Percentiles rank a stretch among this genome's conserved stretches.
These are phyloP conservation scores for Oenanthe sinensis DNA, from an alignment of 129 eudicot genomes.

Conservation along the genomic window DNA sequence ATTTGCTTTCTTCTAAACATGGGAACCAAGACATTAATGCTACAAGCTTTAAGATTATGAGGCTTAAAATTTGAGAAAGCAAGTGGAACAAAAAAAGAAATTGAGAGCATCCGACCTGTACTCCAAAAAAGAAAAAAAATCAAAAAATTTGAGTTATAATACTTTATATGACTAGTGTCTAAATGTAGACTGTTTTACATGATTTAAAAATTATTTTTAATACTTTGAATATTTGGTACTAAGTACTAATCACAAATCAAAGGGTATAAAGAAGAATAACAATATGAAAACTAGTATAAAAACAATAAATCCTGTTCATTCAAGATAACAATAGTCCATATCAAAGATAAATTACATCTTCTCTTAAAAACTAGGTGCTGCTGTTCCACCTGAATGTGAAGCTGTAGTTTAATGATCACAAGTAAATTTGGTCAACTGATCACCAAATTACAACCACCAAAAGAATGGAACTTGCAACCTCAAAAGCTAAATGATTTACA, in stretches of 20 bases:
- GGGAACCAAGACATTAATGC: background rate
- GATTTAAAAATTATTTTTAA: no score
- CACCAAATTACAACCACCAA: conserved; percentile 49
- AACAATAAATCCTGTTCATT: background rate
- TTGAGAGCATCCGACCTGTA: no score
- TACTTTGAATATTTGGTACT: background rate
- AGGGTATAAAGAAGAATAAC: background rate
- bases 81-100: no score
- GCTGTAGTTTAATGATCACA: conserved; percentile 50
- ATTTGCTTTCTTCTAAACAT: background rate
- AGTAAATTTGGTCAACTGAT: conserved; percentile 34
- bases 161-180: background rate
- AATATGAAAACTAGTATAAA: background rate
- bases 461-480: conserved; percentile 22
- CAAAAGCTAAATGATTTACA: conserved; percentile 50
- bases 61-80: background rate
- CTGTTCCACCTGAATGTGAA: conserved; percentile 21
- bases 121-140: no score
- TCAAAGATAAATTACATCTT: conserved; percentile 11
- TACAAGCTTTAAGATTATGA: background rate
- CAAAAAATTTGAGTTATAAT: no score
- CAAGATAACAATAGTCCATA: background rate
- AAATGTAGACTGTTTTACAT: no score
- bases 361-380: background rate
- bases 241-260: background rate